Base-by-base conservation (phyloP, 805 yeast species). In the Saccharomycodes ludwigii region DNA sequence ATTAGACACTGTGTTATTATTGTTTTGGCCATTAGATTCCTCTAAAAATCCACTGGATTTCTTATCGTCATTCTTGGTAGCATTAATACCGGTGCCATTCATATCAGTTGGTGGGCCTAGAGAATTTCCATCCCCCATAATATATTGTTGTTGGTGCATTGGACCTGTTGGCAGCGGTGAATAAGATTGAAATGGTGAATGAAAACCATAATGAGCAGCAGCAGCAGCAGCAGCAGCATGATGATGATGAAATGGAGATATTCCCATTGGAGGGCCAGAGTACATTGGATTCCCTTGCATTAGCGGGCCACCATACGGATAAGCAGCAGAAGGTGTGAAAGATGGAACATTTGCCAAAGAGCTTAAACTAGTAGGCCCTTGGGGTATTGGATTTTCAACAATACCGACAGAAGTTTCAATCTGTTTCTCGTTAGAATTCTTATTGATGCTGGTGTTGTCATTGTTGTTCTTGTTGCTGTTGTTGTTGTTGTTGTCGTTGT, bases 261-360 rank as follows among this genome's bases (percentile, higher is more conserved):
- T 42, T 3, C 50, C 48, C 37, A 43, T 43, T 6, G 37, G 42
- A n/a, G 40, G 47, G n/a, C 49, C 50, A 12, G 49, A 39, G 12
- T 47, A 29, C 7, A 47, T 40, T 7, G 50, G 49, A 24, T 42
- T 48, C 11, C 56, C 56, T 33, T 47, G 56, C 31, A 48, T 32
- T 24, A 49, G 32, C 6, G 56, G 53, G 10, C 56, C 54, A 10
- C 49, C 52, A 19, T 49, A 50, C n/a, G 58, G 52, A 18, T 47
- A 47, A 9, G 54, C 56, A 11, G 55, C 52, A 16, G 52, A 46
- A 27, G 25, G 18, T 9, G 27, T 32, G 18, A 24, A 33, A 13
- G 31, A 19, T 14, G 34, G 21, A n/a, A n/a, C n/a, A n/a, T n/a
- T n/a, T n/a, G n/a, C n/a, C n/a, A n/a, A n/a, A n/a, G n/a, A n/a